A percentile compares a stretch with the other conserved stretches of the same genome.
phyloP scores from a whole-genome alignment of 1,139 yeast genomes.

The Meyerozyma guilliermondii region DNA sequence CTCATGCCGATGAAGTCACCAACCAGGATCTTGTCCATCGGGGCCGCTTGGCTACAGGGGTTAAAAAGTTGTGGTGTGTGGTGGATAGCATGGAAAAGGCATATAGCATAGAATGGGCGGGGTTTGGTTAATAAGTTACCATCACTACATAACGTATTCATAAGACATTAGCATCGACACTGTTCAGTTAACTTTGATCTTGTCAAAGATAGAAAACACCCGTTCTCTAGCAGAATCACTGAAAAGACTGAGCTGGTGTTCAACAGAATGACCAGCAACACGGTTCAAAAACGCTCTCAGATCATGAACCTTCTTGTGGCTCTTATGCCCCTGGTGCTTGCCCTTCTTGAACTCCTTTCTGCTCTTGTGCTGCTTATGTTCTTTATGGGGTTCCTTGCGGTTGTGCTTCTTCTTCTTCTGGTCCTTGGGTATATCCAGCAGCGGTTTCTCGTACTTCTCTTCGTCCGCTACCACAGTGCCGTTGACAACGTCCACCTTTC shows the following conservation, averaged over 20 bases:
- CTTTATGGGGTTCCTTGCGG: background rate
- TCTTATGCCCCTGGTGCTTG: background rate
- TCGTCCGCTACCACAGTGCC: slow-evolving; percentile 28
- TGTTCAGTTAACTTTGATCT: background rate
- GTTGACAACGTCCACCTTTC: slow-evolving; percentile 39
- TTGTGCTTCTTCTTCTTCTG: background rate
- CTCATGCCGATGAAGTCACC: slow-evolving; percentile 39
- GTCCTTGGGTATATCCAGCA: background rate
- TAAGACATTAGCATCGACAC: background rate
- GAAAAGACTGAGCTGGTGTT: background rate
- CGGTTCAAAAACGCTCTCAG: too few species aligned
- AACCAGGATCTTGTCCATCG: slow-evolving; percentile 66
- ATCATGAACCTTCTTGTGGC: background rate
- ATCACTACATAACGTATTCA: background rate
- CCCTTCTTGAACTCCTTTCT: background rate
- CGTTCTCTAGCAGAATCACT: background rate
- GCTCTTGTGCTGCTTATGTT: background rate
- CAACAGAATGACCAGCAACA: too few species aligned
- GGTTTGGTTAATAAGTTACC: background rate
- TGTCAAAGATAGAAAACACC: background rate
- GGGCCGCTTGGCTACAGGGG: slow-evolving; percentile 89
- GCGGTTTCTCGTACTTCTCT: background rate
- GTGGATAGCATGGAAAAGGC: slow-evolving; percentile 24
- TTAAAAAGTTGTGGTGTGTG: slow-evolving; percentile 79
- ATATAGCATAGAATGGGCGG: background rate